Evolutionary conservation across 139 green algal species (phyloP), one percentile per base, ranked within the genome.

Genomic region (Chlorella vulgaris): DNA sequence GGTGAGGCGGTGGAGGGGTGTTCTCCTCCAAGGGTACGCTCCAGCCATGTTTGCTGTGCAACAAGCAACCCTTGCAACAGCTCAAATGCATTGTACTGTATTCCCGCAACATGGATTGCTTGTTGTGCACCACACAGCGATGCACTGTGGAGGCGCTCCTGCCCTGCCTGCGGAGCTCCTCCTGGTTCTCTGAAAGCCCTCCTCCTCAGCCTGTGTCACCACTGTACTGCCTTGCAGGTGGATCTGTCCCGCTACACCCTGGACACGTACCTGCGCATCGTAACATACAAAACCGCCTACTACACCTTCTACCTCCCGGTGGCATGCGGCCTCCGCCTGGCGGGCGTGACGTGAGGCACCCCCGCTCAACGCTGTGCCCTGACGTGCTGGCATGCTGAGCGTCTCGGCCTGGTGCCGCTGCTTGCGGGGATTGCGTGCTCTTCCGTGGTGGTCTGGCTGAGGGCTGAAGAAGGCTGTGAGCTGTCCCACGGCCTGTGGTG

Each of bases 261-360:
- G 79, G 85, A 93, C 69, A 97, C 91, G 74, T 99, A 99, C 91
- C 88, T 95, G 86, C 86, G 91, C 81, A 99, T 99, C 79, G 93
- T 98, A 47, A 98, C 91, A 22, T 99, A 93, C 90, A 99, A 99
- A 88, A 94, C 94, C 26, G 95, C 95, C 36, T 99, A 90, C 89
- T 99, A 99, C 89, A 95, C 94, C 40, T 98, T 99, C 91, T 98
- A 98, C 90, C 84, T 99, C 76, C 96, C 95, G 6, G 87, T 98
- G 36, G 97, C 96, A 0, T 95, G 90, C 77, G 96, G 94, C 65
- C 90, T 99, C 90, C 62, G 95, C 31, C 79, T 99, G 55, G 91
- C 87, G 6, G 97, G 97, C 43, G 90, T 94, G 10, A 81, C 47
- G 71, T 78, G 71, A 78, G 71, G 7, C n/a, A n/a, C n/a, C n/a